Base-by-base conservation (phyloP, 257 asterid species). In the Linderniella brevidens region DNA sequence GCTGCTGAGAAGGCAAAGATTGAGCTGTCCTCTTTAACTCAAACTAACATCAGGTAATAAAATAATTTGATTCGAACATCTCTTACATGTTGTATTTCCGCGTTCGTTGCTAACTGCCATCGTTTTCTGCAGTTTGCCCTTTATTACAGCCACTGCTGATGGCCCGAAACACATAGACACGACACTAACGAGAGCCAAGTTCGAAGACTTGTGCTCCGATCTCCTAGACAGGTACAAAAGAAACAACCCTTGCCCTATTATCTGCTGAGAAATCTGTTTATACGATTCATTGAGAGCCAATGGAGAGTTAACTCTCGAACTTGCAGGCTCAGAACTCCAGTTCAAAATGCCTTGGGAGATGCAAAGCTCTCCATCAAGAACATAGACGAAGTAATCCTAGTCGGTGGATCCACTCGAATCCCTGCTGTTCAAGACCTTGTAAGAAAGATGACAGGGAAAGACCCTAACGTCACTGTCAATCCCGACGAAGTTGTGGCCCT, bases 401-500 rank as follows among this genome's bases (percentile, higher is more conserved):
- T 84, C 39, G 97, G 97, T 56, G 97, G 97, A 43, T 88, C 97
- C 9, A 88, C 95, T 1, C 93, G 97, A 60, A 88, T 84, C 50
- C 97, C 97, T 20, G 93, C 97, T 51, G 97, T 88, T 58, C 95
- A 83, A 78, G 86, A 78, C 55, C 90, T 88, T 56, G 93, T 88
- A 32, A 78, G 74, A 71, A 88, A 80, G 64, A 11, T 88, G 82
- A 88, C 95, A 0, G 92, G 93, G 51, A 88, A 84, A 68, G 97
- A 84, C 62, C 97, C 97, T 47, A 88, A 88, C 59, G 97, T 88
- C 19, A 75, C 95, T 4, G 97, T 88, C 41, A 88, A 88, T 58
- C 97, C 97, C 8, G 97, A 88, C 65, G 97, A 88, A 72, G 97
- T 88, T 35, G 97, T 88, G 60, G 97, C 97, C 55, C 95, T 88